Evolutionary conservation across 495 filamentous ascomycete genomes (phyloP).

Genomic region (Neurospora sp.): DNA sequence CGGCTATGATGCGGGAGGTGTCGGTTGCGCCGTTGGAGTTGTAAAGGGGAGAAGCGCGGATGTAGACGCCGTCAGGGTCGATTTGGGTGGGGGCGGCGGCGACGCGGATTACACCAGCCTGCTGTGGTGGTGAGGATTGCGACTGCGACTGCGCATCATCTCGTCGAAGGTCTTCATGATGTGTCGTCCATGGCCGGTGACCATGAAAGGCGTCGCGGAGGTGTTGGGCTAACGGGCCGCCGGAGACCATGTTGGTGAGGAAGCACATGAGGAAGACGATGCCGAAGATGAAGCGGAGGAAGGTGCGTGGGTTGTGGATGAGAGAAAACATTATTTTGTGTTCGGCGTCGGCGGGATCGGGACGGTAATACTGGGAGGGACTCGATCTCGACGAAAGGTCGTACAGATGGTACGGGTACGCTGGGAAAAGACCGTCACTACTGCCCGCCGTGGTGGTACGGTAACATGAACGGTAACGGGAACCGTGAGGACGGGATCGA

Average conservation of each 20-base stretch:
- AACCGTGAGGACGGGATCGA: not conserved
- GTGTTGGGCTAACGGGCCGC: not conserved
- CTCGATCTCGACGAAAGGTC: not conserved
- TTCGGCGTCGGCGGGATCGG: not conserved
- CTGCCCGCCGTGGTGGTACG: not conserved
- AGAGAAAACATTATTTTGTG: not conserved
- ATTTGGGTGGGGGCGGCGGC: constrained; percentile 16
- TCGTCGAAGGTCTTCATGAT: not conserved
- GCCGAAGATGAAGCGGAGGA: not conserved
- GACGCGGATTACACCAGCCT: not conserved
- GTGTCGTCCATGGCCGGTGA: not conserved
- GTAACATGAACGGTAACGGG: not conserved
- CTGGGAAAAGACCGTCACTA: not conserved
- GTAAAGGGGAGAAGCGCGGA: constrained; percentile 29
- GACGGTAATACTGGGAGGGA: not conserved
- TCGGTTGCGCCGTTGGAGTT: constrained; percentile 15
- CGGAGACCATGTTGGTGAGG: not conserved
- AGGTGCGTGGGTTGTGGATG: not conserved
- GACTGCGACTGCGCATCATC: not conserved
- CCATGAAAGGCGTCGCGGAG: not conserved
- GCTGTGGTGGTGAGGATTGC: not conserved
- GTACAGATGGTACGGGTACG: not conserved
- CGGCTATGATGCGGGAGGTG: constrained; percentile 24
- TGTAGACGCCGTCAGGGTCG: constrained; percentile 35
- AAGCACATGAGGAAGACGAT: not conserved